Percentiles rank a stretch among this genome's conserved stretches.
Evolutionary conservation across 2,329 filamentous ascomycete species (phyloP).

Genomic region (Bertia moriformis): DNA sequence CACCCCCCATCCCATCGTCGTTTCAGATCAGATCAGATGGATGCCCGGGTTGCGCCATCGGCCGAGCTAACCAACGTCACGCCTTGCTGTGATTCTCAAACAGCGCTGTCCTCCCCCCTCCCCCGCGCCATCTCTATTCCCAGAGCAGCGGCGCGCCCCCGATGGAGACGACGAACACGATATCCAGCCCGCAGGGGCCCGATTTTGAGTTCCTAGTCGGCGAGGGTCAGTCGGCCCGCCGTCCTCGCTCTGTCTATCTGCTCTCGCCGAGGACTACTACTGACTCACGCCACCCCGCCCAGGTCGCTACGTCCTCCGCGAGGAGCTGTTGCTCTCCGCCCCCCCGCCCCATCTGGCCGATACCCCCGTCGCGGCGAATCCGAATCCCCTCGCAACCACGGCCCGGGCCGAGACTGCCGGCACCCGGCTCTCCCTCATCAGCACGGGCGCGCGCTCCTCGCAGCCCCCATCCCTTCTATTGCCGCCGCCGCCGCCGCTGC

Average conservation of each 20-base stretch:
- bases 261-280: not conserved
- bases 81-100: too few relatives aligned
- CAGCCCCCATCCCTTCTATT: too few relatives aligned
- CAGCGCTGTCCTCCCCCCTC: conserved; percentile 44
- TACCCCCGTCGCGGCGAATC: conserved; percentile 47
- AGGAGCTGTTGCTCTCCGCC: conserved; percentile 57
- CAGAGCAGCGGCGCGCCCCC: too few relatives aligned
- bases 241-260: too few relatives aligned
- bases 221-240: conserved; percentile 47
- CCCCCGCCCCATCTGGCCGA: conserved; percentile 62
- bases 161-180: conserved; percentile 56
- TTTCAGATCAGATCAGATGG: too few relatives aligned
- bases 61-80: too few relatives aligned
- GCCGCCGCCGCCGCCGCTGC: too few relatives aligned
- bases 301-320: conserved; percentile 56
- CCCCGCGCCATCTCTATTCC: conserved; percentile 44
- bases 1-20: too few relatives aligned
- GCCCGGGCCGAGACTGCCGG: conserved; percentile 50
- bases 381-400: conserved; percentile 55
- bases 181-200: conserved; percentile 47
- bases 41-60: too few relatives aligned
- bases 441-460: conserved; percentile 18
- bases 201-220: conserved; percentile 57
- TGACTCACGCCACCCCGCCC: conserved; percentile 7
- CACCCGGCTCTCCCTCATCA: conserved; percentile 51